Evolutionary conservation across 345 rosid genomes (phyloP).

Genomic region (Hibiscus syriacus): DNA sequence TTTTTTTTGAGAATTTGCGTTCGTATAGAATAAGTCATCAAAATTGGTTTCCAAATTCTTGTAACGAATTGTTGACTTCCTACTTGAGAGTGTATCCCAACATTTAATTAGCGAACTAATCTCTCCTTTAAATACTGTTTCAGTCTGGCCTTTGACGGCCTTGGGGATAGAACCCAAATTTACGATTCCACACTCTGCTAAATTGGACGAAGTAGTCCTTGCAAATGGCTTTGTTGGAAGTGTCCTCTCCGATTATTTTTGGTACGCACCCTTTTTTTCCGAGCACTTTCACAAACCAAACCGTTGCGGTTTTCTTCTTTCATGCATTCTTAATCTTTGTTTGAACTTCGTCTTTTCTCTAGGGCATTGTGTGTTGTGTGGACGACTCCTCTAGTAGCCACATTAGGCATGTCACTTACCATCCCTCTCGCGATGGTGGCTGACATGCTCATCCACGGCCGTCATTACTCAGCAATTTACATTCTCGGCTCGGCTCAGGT

Average conservation of each 20-base stretch:
- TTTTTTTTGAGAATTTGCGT: not conserved
- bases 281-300: not conserved
- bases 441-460: slow-evolving; percentile 76
- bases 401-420: slow-evolving; percentile 79
- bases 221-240: slow-evolving; percentile 98
- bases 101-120: not conserved
- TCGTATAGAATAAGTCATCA: not conserved
- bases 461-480: slow-evolving; percentile 71
- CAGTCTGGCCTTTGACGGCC: slow-evolving; percentile 91
- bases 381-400: slow-evolving; percentile 82
- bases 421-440: slow-evolving; percentile 85
- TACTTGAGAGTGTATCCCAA: not conserved
- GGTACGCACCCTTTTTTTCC: slow-evolving; percentile 32
- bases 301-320: not conserved
- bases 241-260: slow-evolving; percentile 92
- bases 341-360: not conserved
- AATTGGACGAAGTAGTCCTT: slow-evolving; percentile 84
- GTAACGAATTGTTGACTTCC: not conserved
- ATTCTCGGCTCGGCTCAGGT: slow-evolving; percentile 76
- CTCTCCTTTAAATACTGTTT: slow-evolving; percentile 10
- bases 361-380: slow-evolving; percentile 83
- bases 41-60: not conserved
- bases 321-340: not conserved
- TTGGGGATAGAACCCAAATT: slow-evolving; percentile 95
- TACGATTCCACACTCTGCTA: slow-evolving; percentile 83